Conservation (phyloP, 352 stramenopile genomes). For the Pythium sp. region DNA sequence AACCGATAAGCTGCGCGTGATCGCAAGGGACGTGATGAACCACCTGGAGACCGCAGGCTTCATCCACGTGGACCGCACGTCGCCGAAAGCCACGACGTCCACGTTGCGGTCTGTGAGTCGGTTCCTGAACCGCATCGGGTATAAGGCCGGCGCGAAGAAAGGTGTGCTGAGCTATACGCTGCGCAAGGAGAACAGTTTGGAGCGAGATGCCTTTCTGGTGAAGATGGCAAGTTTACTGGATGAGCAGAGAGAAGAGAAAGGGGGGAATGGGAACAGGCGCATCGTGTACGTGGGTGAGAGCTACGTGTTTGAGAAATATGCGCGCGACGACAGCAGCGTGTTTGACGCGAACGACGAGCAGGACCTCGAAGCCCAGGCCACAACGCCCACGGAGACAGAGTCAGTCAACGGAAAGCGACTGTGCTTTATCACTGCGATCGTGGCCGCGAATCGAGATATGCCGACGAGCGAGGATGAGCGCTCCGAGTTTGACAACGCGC, state of each 20-base stretch:
- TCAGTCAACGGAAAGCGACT: neutral
- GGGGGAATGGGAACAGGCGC: neutral
- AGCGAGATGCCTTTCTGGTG: slow-evolving; percentile 1
- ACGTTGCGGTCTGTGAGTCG: slow-evolving; percentile 5
- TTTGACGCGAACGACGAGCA: slow-evolving; percentile 15
- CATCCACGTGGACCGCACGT: slow-evolving; percentile 2
- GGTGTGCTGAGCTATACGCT: neutral
- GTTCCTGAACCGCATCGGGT: slow-evolving; percentile 6
- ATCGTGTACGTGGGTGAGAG: slow-evolving; percentile 15
- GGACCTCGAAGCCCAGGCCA: neutral
- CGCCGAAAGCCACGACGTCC: neutral
- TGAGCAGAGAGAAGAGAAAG: neutral
- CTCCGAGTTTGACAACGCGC: neutral
- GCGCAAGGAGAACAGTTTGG: neutral
- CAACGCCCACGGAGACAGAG: neutral
- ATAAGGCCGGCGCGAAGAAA: slow-evolving; percentile 4
- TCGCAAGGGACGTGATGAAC: neutral
- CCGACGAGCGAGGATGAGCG: neutral
- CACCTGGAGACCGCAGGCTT: neutral
- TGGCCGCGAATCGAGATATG: neutral
- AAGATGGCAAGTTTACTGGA: slow-evolving; percentile 9
- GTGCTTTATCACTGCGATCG: slow-evolving; percentile 14
- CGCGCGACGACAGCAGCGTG: slow-evolving; percentile 6
- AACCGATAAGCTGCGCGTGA: neutral
- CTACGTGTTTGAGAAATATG: slow-evolving; percentile 7